Conservation (phyloP, 2,329 filamentous ascomycete genomes). For the Lachnellula subtilissima region DNA sequence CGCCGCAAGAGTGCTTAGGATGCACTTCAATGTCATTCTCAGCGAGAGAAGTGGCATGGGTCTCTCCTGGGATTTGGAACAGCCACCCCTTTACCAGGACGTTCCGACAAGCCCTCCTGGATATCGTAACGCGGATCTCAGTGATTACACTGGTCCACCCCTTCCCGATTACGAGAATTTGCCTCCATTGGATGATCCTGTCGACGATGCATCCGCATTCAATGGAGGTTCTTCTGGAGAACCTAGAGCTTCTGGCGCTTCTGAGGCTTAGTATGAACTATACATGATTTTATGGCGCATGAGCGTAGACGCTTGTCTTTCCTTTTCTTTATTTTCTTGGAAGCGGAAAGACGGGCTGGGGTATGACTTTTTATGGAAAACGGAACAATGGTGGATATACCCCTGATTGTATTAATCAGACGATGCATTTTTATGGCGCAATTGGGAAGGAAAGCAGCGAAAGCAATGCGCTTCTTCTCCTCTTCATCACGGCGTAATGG, state of each 20-base stretch:
- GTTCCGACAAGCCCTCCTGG: constrained; percentile 80
- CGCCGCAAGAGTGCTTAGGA: constrained; percentile 82
- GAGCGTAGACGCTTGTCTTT: too few relatives aligned
- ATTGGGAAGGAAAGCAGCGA: background rate
- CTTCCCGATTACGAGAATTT: constrained; percentile 31
- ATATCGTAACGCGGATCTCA: constrained; percentile 41
- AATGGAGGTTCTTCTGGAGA: too few relatives aligned
- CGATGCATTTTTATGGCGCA: background rate
- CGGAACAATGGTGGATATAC: background rate
- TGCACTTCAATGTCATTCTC: constrained; percentile 80
- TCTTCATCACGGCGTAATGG: background rate
- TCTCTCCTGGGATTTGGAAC: constrained; percentile 95
- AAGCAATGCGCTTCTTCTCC: background rate
- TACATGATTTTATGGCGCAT: too few relatives aligned
- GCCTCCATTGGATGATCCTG: constrained; percentile 13
- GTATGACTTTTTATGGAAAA: background rate
- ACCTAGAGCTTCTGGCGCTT: background rate
- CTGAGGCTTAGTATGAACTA: too few relatives aligned
- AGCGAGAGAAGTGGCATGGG: constrained; percentile 92
- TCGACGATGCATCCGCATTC: background rate
- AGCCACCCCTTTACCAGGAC: constrained; percentile 89
- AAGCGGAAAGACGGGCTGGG: background rate
- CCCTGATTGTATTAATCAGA: background rate
- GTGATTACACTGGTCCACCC: constrained; percentile 18
- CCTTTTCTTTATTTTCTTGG: background rate